Conservation (phyloP, 805 yeast species). For the Hanseniaspora meyeri region DNA sequence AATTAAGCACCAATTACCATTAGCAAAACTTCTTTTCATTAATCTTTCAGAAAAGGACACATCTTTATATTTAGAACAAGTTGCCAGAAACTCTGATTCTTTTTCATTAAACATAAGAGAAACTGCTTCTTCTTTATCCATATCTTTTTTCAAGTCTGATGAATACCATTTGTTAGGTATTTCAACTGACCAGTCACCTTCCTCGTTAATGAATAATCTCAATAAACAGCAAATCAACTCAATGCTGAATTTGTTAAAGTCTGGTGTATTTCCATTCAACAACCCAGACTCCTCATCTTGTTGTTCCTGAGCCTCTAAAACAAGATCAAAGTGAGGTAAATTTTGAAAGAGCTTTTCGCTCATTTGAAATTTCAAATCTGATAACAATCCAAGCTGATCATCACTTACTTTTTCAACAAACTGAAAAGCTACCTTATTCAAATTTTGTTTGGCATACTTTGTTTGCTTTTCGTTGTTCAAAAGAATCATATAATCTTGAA, state of each 20-base stretch:
- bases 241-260: constrained; percentile 22
- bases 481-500: background rate
- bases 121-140: constrained; percentile 10
- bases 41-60: constrained; percentile 68
- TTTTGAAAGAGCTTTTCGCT: background rate
- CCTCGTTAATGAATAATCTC: constrained; percentile 25
- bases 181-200: constrained; percentile 26
- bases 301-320: background rate
- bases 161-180: constrained; percentile 25
- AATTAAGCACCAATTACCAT: constrained; percentile 76
- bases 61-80: constrained; percentile 43
- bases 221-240: constrained; percentile 24
- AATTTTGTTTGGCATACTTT: background rate
- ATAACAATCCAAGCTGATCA: background rate
- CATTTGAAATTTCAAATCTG: background rate
- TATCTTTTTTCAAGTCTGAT: constrained; percentile 10
- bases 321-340: background rate
- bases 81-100: constrained; percentile 25
- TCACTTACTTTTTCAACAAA: background rate
- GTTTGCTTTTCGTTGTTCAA: constrained; percentile 4
- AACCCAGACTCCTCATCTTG: background rate
- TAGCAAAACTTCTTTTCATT: constrained; percentile 58
- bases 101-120: constrained; percentile 17
- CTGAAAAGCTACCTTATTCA: background rate
- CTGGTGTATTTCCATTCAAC: background rate